Conservation (phyloP, 1,139 yeast species). For the Taphrina deformans region DNA sequence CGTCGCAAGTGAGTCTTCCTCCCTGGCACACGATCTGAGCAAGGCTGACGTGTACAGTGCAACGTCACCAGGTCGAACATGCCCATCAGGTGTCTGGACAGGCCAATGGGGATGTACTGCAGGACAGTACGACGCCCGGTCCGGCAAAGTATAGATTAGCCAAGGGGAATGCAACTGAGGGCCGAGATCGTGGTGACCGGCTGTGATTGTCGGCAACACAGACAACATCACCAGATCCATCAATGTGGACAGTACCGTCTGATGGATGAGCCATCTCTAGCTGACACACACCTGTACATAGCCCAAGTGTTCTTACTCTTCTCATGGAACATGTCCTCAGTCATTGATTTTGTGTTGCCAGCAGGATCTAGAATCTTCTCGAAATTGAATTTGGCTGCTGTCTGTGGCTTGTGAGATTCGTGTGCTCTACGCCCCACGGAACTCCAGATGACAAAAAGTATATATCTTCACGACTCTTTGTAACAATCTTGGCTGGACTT, state of each 20-base stretch:
- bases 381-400: slow-evolving; percentile 14
- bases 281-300: too few species aligned
- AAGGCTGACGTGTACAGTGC: not conserved
- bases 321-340: too few species aligned
- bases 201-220: not conserved
- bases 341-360: too few species aligned
- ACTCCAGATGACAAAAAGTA: not conserved
- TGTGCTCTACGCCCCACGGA: not conserved
- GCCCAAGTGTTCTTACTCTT: too few species aligned
- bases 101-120: not conserved
- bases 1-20: not conserved
- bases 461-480: not conserved
- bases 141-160: slow-evolving; percentile 19
- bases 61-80: not conserved
- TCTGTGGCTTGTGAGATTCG: not conserved
- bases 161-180: slow-evolving; percentile 22
- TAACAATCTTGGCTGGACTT: too few species aligned
- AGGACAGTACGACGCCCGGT: not conserved
- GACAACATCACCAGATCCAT: too few species aligned
- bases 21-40: not conserved
- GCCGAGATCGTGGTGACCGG: slow-evolving; percentile 29
- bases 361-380: slow-evolving; percentile 6
- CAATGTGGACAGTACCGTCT: too few species aligned
- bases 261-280: too few species aligned
- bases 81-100: not conserved